These are phyloP conservation scores for Debaryomyces singareniensis DNA, from an alignment of 1,139 yeast species.

Conservation along the genomic window DNA sequence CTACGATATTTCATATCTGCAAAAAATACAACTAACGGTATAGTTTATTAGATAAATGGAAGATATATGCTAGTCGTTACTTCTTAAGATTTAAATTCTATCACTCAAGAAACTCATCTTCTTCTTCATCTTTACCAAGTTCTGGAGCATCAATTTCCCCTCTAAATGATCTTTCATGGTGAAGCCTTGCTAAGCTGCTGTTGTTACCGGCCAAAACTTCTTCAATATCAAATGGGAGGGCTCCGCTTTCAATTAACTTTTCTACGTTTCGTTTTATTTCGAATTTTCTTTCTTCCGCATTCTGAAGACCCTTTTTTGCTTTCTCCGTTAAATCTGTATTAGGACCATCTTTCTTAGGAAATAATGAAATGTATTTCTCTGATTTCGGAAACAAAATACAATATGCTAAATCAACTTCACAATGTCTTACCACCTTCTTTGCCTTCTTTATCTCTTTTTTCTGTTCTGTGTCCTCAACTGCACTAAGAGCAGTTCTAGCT, in stretches of 20 bases:
- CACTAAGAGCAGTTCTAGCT: slow-evolving; percentile 44
- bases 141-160: slow-evolving; percentile 41
- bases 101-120: slow-evolving; percentile 41
- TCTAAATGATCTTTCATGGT: slow-evolving; percentile 9
- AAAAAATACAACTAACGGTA: slow-evolving; percentile 1
- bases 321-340: slow-evolving; percentile 22
- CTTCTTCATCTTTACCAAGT: slow-evolving; percentile 13
- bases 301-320: slow-evolving; percentile 38
- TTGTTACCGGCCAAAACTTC: slow-evolving; percentile 49
- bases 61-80: slow-evolving; percentile 2
- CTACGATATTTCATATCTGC: slow-evolving; percentile 42
- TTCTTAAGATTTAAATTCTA: slow-evolving; percentile 2
- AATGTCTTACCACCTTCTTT: slow-evolving; percentile 46
- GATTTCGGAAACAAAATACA: slow-evolving; percentile 72
- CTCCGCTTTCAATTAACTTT: slow-evolving; percentile 41
- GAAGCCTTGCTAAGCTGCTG: slow-evolving; percentile 16
- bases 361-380: slow-evolving; percentile 76
- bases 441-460: slow-evolving; percentile 49
- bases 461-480: slow-evolving; percentile 31
- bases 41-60: neutral
- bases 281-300: slow-evolving; percentile 45
- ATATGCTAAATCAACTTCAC: slow-evolving; percentile 72
- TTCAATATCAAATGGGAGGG: slow-evolving; percentile 52
- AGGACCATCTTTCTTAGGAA: slow-evolving; percentile 35
- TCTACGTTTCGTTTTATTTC: slow-evolving; percentile 48